Evolutionary conservation across 2,329 filamentous ascomycete genomes (phyloP), one percentile per base, ranked within the genome.

Genomic region (Apiospora hydei): DNA sequence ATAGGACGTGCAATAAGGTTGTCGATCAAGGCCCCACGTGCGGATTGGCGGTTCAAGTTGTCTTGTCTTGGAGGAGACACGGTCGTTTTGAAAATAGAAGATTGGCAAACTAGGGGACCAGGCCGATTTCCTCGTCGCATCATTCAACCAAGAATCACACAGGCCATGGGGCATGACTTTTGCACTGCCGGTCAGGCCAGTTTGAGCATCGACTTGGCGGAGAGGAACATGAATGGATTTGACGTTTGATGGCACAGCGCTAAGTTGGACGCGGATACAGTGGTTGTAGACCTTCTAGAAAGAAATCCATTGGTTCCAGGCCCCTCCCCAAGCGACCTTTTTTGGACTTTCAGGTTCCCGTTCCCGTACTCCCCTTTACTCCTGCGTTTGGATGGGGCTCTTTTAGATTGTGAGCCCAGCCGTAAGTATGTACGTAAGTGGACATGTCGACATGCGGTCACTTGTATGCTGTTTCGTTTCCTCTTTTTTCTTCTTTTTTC

Each of bases 1-100:
- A 64, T 64, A 64, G 10, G 34, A 64, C 57, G 18, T 64, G 57
- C 57, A 64, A 41, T 64, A 64, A 64, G 57, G 57, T 64, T 64
- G 57, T 64, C 57, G 57, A 64, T 64, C 57, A 64, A 41, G 34
- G 57, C 30, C 34, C 57, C 57, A 64, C 57, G 57, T 64, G 57
- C 57, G 57, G 57, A 64, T 24, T 41, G 57, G 57, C 57, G 21
- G 57, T 41, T 64, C 57, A 41, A 41, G 57, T 64, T 41, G 34
- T 41, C 57, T 64, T 18, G 21, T 38, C 21, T 49, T 18, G 57
- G 13, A 64, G 21, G 57, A 38, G 57, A 64, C 57, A 64, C 57
- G 57, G 34, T 64, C 11, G 57, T 64, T 64, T 64, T 13, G 57
- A 64, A 64, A n/a, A 51, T 24, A 51, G n/a, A 51, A 41, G 21